Percentiles rank a stretch among this genome's conserved stretches.
phyloP scores from a whole-genome alignment of 345 rosid species.

The Arabis alpina region DNA sequence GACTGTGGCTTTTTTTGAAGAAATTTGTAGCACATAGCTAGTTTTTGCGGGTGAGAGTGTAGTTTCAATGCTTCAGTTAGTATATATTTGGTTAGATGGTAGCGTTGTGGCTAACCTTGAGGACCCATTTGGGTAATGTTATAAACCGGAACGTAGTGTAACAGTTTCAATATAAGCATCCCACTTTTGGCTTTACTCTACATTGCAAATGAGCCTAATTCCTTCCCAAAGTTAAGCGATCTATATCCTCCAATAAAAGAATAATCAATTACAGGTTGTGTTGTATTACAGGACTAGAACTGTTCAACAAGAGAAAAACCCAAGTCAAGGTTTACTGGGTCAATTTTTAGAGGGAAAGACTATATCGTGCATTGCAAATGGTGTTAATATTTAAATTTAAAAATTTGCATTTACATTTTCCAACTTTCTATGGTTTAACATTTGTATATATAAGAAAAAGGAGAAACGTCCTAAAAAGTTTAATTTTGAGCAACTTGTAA shows the following conservation, averaged over 20 bases:
- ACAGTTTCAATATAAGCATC: conserved; percentile 24
- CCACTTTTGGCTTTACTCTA: conserved; percentile 17
- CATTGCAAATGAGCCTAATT: conserved; percentile 9
- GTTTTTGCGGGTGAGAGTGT: conserved; percentile 20
- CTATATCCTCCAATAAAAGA: neutral
- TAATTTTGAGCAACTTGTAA: conserved; percentile 22
- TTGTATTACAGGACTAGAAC: neutral
- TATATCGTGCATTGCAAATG: conserved; percentile 42
- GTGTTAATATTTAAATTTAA: conserved; percentile 13
- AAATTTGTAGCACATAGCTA: conserved; percentile 14
- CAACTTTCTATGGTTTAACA: conserved; percentile 37
- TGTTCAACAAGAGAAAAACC: conserved; percentile 1
- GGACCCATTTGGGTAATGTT: conserved; percentile 12
- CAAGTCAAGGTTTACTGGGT: conserved; percentile 39
- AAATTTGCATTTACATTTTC: conserved; percentile 13
- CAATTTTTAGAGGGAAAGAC: conserved; percentile 32
- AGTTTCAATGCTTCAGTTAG: conserved; percentile 1
- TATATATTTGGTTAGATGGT: conserved; percentile 19
- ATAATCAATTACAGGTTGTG: too few relatives aligned
- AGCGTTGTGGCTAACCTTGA: conserved; percentile 14
- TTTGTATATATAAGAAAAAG: conserved; percentile 19
- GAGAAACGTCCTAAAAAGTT: neutral
- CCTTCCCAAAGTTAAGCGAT: conserved; percentile 1
- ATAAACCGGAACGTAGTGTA: neutral
- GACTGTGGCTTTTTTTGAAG: conserved; percentile 2